Evolutionary conservation across 768 basidiomycete species (phyloP), one percentile per base, ranked within the genome.

Genomic region (Galerina sulciceps): DNA sequence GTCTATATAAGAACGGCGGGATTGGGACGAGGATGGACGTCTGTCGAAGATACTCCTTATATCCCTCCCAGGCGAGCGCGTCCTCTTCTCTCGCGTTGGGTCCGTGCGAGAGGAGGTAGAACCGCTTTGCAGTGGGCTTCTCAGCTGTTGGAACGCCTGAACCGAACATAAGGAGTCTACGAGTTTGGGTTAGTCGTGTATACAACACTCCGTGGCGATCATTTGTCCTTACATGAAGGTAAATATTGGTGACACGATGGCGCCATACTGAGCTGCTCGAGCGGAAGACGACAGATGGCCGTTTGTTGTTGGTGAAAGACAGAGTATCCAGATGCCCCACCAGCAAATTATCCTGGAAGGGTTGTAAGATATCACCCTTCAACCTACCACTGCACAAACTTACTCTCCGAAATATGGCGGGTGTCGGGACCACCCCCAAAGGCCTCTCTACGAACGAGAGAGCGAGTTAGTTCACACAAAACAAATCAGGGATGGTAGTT

Each of bases 321-420:
- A 80, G 4, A 85, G 72, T 37, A 80, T 80, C 84, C 84, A 87
- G 15, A 86, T 84, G 2, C 85, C 86, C 85, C 85, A 86, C 84
- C 85, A 87, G 64, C 83, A 85, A 57, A 85, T 68, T 54, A 85
- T 86, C 67, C 83, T 84, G 59, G 1, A 23, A 55, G 31, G 15
- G 13, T 18, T 11, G 46, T 55, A 14, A 60, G n/a, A 36, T 53
- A 31, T 36, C 40, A 26, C 18, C 6, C 5, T 13, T 17, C 23
- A 31, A 44, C 20, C 6, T 58, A 62, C 15, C 13, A 17, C 18
- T 15, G 41, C 8, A 44, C 26, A 17, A 26, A 77, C 79, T 67
- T 72, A 86, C 83, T 90, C 88, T 66, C 88, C 88, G 63, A 89
- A 88, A 67, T 89, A 90, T 0, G 87, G 85, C 17, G 88, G 88